These are phyloP conservation scores for Chalciporus piperatus DNA, from an alignment of 768 basidiomycete genomes.

Conservation along the genomic window DNA sequence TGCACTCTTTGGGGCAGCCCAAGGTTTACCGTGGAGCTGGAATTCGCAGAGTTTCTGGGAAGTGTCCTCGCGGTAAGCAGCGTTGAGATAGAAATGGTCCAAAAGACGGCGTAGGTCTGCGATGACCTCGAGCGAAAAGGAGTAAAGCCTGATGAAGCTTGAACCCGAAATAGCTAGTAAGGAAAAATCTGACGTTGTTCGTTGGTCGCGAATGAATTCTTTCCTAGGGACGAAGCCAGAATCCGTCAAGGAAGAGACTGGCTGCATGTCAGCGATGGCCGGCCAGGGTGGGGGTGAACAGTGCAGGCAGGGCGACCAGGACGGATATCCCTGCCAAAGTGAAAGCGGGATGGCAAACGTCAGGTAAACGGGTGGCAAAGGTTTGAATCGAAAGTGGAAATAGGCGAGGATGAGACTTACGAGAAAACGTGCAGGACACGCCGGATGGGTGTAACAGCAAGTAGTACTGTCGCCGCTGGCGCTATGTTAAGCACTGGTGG, in stretches of 20 bases:
- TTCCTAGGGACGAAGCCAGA: constrained; percentile 62
- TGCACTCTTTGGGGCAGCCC: constrained; percentile 66
- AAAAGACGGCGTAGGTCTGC: constrained; percentile 54
- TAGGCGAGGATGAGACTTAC: constrained; percentile 25
- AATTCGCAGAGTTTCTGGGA: constrained; percentile 64
- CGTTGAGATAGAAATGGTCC: constrained; percentile 42
- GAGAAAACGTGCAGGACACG: constrained; percentile 35
- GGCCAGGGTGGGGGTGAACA: constrained; percentile 23
- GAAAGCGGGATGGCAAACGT: constrained; percentile 34
- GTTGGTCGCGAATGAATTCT: constrained; percentile 66
- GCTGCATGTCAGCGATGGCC: constrained; percentile 30
- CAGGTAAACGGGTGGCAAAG: constrained; percentile 38
- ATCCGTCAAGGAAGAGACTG: constrained; percentile 35
- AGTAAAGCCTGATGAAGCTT: constrained; percentile 65
- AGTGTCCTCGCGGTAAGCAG: constrained; percentile 52
- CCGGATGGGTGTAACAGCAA: constrained; percentile 17
- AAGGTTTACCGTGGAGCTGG: constrained; percentile 65
- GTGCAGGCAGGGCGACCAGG: constrained; percentile 18
- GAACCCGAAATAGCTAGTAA: constrained; percentile 67
- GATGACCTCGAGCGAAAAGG: constrained; percentile 56
- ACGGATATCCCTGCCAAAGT: constrained; percentile 25
- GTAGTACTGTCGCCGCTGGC: constrained; percentile 3
- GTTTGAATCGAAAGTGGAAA: constrained; percentile 27
- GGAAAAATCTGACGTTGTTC: constrained; percentile 56
- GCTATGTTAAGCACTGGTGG: constrained; percentile 9